Conservation (phyloP, 805 yeast species). For the Nakazawaea ambrosiae region DNA sequence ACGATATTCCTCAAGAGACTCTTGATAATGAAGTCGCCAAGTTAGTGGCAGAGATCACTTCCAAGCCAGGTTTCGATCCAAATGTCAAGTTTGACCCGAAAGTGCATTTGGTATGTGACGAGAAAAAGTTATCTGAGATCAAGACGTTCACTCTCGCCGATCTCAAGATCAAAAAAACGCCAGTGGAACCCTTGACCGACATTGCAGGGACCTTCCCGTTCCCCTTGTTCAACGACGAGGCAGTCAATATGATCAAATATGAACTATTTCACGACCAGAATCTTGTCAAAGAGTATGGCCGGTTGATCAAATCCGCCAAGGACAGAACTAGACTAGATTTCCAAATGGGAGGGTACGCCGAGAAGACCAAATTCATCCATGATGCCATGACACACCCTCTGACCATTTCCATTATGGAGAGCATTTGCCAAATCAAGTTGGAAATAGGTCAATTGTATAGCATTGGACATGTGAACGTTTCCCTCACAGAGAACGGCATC, state of each 20-base stretch:
- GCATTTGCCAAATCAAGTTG: conserved; percentile 38
- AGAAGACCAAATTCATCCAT: conserved; percentile 35
- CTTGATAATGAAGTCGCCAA: conserved; percentile 18
- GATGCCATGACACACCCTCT: conserved; percentile 47
- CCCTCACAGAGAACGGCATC: conserved; percentile 24
- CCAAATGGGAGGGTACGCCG: conserved; percentile 40
- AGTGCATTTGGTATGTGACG: conserved; percentile 30
- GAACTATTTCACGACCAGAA: conserved; percentile 38
- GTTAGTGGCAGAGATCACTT: conserved; percentile 14
- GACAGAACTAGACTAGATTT: conserved; percentile 32
- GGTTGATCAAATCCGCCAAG: conserved; percentile 25
- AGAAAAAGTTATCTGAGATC: conserved; percentile 30
- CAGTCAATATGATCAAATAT: conserved; percentile 45
- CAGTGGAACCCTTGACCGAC: conserved; percentile 25
- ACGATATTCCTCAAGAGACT: conserved; percentile 21
- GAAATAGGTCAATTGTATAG: conserved; percentile 38
- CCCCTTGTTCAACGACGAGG: conserved; percentile 51
- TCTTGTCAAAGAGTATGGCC: conserved; percentile 31
- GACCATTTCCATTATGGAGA: conserved; percentile 36
- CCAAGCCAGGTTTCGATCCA: conserved; percentile 21
- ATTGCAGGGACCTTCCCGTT: conserved; percentile 47
- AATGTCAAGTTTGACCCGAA: conserved; percentile 28
- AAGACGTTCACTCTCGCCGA: conserved; percentile 30
- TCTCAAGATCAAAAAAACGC: conserved; percentile 29
- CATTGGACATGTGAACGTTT: conserved; percentile 42